Evolutionary conservation across 495 filamentous ascomycete species (phyloP).

Genomic region (Talaromyces ruber): DNA sequence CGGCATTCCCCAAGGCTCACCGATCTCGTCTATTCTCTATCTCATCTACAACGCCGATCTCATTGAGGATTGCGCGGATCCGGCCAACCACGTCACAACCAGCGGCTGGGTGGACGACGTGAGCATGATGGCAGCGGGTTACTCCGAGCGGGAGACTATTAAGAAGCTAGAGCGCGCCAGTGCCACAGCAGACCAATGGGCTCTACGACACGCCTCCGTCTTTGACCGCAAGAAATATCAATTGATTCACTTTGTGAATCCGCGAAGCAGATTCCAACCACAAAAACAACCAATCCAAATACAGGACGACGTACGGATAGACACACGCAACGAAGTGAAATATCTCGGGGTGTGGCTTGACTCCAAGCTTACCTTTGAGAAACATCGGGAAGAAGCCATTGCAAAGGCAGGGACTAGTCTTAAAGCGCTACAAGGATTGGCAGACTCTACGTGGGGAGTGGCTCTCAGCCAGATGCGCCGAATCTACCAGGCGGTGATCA

Average conservation of each 20-base stretch:
- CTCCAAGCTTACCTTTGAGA: too few species aligned
- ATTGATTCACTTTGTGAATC: slow-evolving; percentile 11
- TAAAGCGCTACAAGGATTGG: too few species aligned
- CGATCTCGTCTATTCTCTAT: slow-evolving; percentile 17
- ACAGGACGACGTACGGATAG: too few species aligned
- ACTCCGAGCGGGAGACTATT: not conserved
- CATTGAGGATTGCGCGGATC: slow-evolving; percentile 2
- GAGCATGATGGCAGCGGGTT: not conserved
- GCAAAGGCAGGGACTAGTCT: too few species aligned
- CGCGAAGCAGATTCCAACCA: not conserved
- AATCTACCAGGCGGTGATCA: too few species aligned
- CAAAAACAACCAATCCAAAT: not conserved
- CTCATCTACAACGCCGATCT: slow-evolving; percentile 14
- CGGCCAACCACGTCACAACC: not conserved
- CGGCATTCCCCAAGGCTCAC: slow-evolving; percentile 14
- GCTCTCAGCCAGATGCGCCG: too few species aligned
- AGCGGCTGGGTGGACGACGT: slow-evolving; percentile 14
- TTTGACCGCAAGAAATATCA: slow-evolving; percentile 10
- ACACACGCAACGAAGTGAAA: too few species aligned
- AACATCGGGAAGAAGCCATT: too few species aligned
- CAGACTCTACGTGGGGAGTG: too few species aligned
- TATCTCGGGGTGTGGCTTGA: too few species aligned
- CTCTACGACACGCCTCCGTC: slow-evolving; percentile 6
- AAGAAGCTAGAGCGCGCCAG: not conserved
- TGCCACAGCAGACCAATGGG: slow-evolving; percentile 7